Evolutionary conservation across 306 rosid species (phyloP), one percentile per base, ranked within the genome.

Genomic region (Cercis canadensis): DNA sequence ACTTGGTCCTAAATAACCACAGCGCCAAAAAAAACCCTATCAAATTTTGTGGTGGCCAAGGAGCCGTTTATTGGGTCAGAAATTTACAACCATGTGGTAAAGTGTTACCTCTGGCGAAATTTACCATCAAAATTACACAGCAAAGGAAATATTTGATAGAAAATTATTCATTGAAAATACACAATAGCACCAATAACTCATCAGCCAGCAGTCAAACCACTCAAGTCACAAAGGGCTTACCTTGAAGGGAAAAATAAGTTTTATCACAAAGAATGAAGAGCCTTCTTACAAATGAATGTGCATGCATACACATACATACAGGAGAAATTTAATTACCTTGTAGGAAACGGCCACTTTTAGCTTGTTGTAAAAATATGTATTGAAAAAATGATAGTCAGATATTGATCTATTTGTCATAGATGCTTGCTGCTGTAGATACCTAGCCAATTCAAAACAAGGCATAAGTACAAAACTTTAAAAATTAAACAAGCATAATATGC

Each of bases 301-400:
- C 45, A 75, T 50, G 31, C 21, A 59, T 40, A 59, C 46, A 62
- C 21, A 59, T 0, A 5, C 43, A 37, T 37, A 8, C 43, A 36
- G 43, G 59, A 39, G 43, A 57, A 65, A 44, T 64, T 44, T 24
- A 46, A 47, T 16, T 81, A 93, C 98, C 98, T 94, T 84, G 78
- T 74, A 72, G 49, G 91, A 83, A 44, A 84, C 86, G 29, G 29
- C 29, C 29, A 1, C 29, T 24, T 24, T 24, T 24, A 24, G 29
- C 29, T 24, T 24, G 29, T 24, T 24, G 84, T 90, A 94, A 75
- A 94, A 94, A 83, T 84, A 94, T 29, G 98, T 94, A 72, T 91
- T 94, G 75, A 94, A 86, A 75, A 94, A 87, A 80, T 90, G 96
- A 84, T 80, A 94, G 70, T 85, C 86, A n/a, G 74, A 75, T 64